Conservation (phyloP, 257 asterid species). For the Oldenlandia corymbosa region DNA sequence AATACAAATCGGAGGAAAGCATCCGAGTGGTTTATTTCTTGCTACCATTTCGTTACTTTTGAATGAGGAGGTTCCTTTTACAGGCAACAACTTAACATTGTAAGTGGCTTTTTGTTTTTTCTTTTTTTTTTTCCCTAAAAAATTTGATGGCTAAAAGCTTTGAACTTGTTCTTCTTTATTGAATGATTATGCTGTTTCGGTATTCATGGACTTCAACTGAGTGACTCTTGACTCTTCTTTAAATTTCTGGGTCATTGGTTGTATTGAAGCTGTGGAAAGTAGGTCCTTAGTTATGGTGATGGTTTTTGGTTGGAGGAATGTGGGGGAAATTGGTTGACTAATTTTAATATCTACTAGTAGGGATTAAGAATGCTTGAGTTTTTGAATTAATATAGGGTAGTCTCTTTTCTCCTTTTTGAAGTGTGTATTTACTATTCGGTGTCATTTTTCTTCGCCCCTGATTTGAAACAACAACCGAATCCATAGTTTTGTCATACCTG, state of each 20-base stretch:
- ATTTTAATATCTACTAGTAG: neutral
- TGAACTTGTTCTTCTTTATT: neutral
- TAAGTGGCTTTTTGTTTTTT: slow-evolving; percentile 30
- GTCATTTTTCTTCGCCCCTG: too few species aligned
- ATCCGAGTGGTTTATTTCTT: slow-evolving; percentile 75
- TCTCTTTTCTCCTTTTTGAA: too few species aligned
- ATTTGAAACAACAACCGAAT: too few species aligned
- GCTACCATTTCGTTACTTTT: slow-evolving; percentile 65
- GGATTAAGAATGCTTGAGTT: neutral
- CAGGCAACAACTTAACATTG: slow-evolving; percentile 60
- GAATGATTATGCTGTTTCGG: neutral
- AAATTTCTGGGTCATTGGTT: neutral
- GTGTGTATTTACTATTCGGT: too few species aligned
- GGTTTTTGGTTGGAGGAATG: neutral
- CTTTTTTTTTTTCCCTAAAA: slow-evolving; percentile 11
- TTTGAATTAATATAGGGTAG: neutral
- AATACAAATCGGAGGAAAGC: slow-evolving; percentile 89
- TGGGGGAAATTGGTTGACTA: neutral
- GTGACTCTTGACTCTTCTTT: too few species aligned
- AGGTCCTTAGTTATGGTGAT: neutral
- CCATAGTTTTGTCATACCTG: too few species aligned
- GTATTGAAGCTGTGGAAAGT: neutral
- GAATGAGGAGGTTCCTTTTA: slow-evolving; percentile 84
- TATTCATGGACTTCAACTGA: neutral
- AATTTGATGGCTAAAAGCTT: too few species aligned